Evolutionary conservation across 495 filamentous ascomycete genomes (phyloP), one percentile per base, ranked within the genome.

Genomic region (Amniculicola lignicola): DNA sequence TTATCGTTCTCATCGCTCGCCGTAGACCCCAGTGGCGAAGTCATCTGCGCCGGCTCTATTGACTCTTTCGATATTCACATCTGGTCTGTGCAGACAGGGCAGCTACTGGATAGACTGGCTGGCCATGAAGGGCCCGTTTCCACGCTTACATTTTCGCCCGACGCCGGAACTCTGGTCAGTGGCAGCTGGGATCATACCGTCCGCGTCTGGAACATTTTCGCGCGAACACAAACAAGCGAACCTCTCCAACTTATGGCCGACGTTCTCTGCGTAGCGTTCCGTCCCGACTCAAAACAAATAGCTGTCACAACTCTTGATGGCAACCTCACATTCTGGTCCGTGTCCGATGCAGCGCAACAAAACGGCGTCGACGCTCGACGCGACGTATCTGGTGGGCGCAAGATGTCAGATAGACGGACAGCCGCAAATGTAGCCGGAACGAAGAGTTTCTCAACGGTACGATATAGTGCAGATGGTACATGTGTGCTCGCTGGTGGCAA

Each of bases 61-160:
- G 93, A 96, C 69, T 94, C 89, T 18, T 97, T 97, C 60, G 90
- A 97, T 69, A 89, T 98, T 39, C 90, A 97, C 66, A 84, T 96
- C 36, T 98, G 93, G 93, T 95, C 89, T 29, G 93, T 98, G 15
- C 94, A 98, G 69, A 98, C 93, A 3, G 93, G 93, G 9, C 93
- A 98, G 68, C 76, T 97, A 39, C 81, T 98, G 3, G 93, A 98
- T 64, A 85, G 85, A 54, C 78, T 98, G 12, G 78, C 90, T 7
- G 93, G 94, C 7, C 93, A 98, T 61, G 93, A 97, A 70, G 93
- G 92, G 0, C 93, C 94, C 10, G 83, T 98, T 14, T 87, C 88
- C 4, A 84, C 86, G 2, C 74, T 98, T 19, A 82, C 88, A 3
- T 98, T 98, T 66, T 84, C 90, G 14, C 87, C 90, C 0, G 85